Percentiles rank a stretch among this genome's conserved stretches.
These are phyloP conservation scores for Phytophthora ohioensis DNA, from an alignment of 352 stramenopile genomes.

Conservation along the genomic window DNA sequence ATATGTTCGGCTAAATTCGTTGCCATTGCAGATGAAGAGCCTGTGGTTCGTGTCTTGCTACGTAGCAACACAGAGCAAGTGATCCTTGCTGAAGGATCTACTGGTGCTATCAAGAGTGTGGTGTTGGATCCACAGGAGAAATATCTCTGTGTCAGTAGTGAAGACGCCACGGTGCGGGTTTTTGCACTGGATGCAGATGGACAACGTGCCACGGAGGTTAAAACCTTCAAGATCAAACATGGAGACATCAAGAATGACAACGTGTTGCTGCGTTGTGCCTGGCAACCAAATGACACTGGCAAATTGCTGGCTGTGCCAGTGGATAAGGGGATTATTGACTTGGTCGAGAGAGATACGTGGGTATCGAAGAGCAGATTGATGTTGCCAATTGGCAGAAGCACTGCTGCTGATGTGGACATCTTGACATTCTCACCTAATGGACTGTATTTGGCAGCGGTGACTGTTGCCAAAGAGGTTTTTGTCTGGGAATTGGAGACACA, in stretches of 20 bases:
- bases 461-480: conserved; percentile 77
- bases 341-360: conserved; percentile 66
- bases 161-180: conserved; percentile 76
- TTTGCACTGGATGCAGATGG: conserved; percentile 59
- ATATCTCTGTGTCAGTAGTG: conserved; percentile 73
- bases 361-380: conserved; percentile 47
- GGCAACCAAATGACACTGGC: conserved; percentile 47
- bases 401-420: conserved; percentile 69
- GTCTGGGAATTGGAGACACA: conserved; percentile 69
- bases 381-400: conserved; percentile 69
- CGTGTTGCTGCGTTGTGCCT: conserved; percentile 72
- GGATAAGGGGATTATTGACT: conserved; percentile 74
- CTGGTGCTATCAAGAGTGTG: conserved; percentile 79
- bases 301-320: conserved; percentile 69
- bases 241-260: conserved; percentile 69
- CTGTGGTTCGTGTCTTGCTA: conserved; percentile 73
- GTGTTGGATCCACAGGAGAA: conserved; percentile 66
- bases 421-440: conserved; percentile 84
- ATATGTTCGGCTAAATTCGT: conserved; percentile 69
- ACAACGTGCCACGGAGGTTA: conserved; percentile 52
- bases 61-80: conserved; percentile 66
- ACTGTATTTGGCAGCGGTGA: conserved; percentile 73
- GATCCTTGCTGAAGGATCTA: conserved; percentile 68
- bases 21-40: conserved; percentile 77
- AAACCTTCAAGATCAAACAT: conserved; percentile 68